Conservation (phyloP, 73 alveolate genomes). For the Paramecium pentaurelia region DNA sequence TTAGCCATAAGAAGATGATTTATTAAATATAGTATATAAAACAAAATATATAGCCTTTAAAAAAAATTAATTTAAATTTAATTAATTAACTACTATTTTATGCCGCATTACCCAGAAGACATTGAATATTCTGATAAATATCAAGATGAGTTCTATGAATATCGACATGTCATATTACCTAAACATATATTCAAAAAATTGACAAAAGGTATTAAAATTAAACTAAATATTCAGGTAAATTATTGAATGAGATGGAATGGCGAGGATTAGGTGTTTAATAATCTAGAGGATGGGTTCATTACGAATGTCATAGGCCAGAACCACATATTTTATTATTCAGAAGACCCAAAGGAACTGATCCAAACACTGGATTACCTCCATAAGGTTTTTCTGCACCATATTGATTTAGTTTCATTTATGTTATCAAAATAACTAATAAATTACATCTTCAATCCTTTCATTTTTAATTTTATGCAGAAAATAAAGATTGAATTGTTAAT, state of each 20-base stretch:
- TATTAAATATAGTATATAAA: background rate
- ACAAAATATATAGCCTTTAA: background rate
- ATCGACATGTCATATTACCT: conserved; percentile 87
- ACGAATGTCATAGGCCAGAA: conserved; percentile 89
- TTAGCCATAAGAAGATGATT: conserved; percentile 43
- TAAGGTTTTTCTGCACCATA: conserved; percentile 57
- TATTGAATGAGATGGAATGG: conserved; percentile 89
- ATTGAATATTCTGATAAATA: conserved; percentile 91
- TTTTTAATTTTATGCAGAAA: background rate
- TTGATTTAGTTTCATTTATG: conserved; percentile 18
- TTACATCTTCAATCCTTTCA: background rate
- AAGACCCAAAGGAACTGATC: conserved; percentile 98
- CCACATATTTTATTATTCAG: conserved; percentile 94
- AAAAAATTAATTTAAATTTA: background rate
- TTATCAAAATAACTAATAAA: background rate
- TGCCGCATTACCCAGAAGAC: conserved; percentile 93
- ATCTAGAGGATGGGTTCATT: conserved; percentile 94
- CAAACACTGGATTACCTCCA: conserved; percentile 87
- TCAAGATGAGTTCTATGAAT: conserved; percentile 85
- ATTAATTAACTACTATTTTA: conserved; percentile 22
- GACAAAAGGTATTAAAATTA: conserved; percentile 65
- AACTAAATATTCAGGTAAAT: conserved; percentile 52
- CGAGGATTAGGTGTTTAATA: conserved; percentile 89
- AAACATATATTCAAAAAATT: conserved; percentile 72
- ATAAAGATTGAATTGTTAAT: background rate